Evolutionary conservation across 2,329 filamentous ascomycete species (phyloP), one percentile per base, ranked within the genome.

Genomic region (Colletotrichum destructivum): DNA sequence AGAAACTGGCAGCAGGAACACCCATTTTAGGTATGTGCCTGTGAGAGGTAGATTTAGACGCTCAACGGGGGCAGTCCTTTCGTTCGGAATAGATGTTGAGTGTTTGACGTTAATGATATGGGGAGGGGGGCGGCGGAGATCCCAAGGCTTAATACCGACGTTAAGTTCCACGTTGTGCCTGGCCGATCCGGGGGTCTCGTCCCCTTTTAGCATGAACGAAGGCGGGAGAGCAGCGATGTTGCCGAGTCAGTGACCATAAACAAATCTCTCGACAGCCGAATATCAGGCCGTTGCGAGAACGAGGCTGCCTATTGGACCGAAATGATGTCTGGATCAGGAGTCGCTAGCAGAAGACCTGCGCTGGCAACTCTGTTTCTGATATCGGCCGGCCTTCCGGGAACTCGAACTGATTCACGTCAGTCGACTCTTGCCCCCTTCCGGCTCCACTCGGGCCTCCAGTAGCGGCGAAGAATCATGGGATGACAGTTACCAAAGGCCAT

Each of bases 221-320:
- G 23, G 44, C 57, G 51, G 51, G 51, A 62, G 64, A 62, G 57
- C 23, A 62, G 16, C 64, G 64, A 59, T 46, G 62, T 51, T n/a
- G 21, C 63, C 68, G 68, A 71, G 68, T 71, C 68, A 71, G 52
- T 55, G 46, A 11, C 13, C 13, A 59, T 51, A 57, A 71, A 51
- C 64, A 62, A 38, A 8, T 40, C 12, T 26, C 4, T 49, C 23
- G 12, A 12, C 12, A 46, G 18, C 26, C 18, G 38, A 61, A 35
- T 38, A 13, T 11, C 38, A n/a, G 21, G 31, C 16, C 42, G 31
- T 26, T 12, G 51, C 57, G 63, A 54, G 18, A 60, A 54, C 31
- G 40, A 26, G 16, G 2, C 35, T 4, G 23, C 15, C 51, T n/a
- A 57, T 35, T 66, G 64, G 56, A 26, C 56, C 35, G 23, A 62